Percentiles rank a stretch among this genome's conserved stretches.
These are phyloP conservation scores for Dorcoceras hygrometricum DNA, from an alignment of 257 asterid genomes.

Conservation along the genomic window DNA sequence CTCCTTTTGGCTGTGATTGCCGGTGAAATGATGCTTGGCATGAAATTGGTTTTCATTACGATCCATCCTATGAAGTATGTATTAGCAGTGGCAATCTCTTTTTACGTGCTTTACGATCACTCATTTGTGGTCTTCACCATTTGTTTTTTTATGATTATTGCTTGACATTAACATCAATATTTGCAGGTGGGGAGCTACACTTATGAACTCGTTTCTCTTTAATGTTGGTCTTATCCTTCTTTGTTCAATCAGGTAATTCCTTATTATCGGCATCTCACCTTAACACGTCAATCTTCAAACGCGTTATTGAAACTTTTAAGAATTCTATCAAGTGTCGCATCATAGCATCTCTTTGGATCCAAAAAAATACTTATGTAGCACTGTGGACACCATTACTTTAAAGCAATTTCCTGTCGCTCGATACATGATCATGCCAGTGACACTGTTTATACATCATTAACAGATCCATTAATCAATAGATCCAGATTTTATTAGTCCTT, in stretches of 20 bases:
- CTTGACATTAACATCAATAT: conserved; percentile 6
- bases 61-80: conserved; percentile 98
- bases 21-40: conserved; percentile 98
- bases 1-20: conserved; percentile 95
- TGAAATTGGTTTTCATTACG: conserved; percentile 83
- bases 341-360: neutral
- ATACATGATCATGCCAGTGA: neutral
- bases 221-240: neutral
- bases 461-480: neutral
- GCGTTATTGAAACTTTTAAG: neutral
- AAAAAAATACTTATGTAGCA: neutral
- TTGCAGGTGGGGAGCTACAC: conserved; percentile 4
- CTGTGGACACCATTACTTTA: neutral
- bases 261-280: neutral
- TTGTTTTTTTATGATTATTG: conserved; percentile 16
- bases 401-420: neutral
- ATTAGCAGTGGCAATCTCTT: conserved; percentile 6
- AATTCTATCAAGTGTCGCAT: neutral
- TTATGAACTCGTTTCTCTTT: neutral
- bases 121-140: neutral
- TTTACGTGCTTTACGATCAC: conserved; percentile 4
- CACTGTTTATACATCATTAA: neutral
- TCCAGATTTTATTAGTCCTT: neutral
- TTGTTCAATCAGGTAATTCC: neutral
- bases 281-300: neutral